Base-by-base conservation (phyloP, 345 rosid genomes). In the Sonneratia alba region DNA sequence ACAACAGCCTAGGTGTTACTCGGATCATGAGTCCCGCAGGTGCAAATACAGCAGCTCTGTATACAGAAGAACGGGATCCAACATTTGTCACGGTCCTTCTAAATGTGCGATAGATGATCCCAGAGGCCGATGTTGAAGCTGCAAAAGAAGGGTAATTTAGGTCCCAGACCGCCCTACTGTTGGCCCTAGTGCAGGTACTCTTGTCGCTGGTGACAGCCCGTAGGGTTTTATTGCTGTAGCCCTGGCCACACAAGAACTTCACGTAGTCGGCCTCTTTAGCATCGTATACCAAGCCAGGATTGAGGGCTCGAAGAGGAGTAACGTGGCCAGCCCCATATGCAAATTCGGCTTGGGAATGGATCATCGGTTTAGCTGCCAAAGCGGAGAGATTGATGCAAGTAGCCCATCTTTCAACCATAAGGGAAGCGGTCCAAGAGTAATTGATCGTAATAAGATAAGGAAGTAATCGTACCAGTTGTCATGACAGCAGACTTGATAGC, bases 281-380 rank as follows among this genome's bases (percentile, higher is more conserved):
- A 69, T 85, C 87, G 27, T 83, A 81, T 40, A 78, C 71, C 65
- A 82, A 24, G 21, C 89, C 87, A 0, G 86, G 86, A 0, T 77
- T 59, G 4, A 55, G 42, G 3, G 83, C 87, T 73, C 24, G 61
- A 4, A 51, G 21, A 49, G 86, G 85, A 48, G 83, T 67, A 47
- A 80, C 13, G 32, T 82, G 82, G 6, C 86, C 86, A 7, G 87
- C 73, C 27, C 89, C 89, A 34, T 77, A 78, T 1, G 84, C 81
- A 45, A 80, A 79, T 53, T 79, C 85, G 22, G 71, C 81, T 1
- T 84, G 81, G 0, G 34, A 10, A 12, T 82, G 77, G 15, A 2
- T 82, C 81, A 83, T 69, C 3, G 75, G 76, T 12, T 12, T 45
- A 68, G 81, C 84, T 83, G 74, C 32, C 32, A 27, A 27, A 27